Evolutionary conservation across 2,329 filamentous ascomycete genomes (phyloP), one percentile per base, ranked within the genome.

Genomic region (Westerdykella aurantiaca): DNA sequence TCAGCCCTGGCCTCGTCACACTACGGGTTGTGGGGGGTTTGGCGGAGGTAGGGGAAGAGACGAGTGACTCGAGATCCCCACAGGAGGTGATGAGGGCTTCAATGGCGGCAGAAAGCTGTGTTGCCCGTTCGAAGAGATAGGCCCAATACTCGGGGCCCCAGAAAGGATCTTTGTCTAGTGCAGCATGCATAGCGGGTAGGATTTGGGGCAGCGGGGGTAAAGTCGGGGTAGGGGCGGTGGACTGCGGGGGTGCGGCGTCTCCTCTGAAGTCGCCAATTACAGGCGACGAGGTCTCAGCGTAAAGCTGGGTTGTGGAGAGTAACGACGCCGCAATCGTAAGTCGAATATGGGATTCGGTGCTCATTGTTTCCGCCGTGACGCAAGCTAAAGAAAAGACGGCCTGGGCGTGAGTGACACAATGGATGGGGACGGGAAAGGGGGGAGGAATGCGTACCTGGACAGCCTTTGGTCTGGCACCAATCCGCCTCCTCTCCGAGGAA

Each of bases 401-500:
- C 22, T 14, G 31, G 17, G 6, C 25, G 45, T 60, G 4, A 10
- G 9, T 29, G 25, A 3, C 9, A 12, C 11, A 7, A 29, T 9
- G 25, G 25, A 29, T 29, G 25, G 7, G 23, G n/a, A n/a, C 5
- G 16, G n/a, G 18, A 12, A 14, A n/a, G 5, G 21, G 11, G 6
- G 14, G 5, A 11, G 18, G 18, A 12, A 14, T 13, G 44, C 55
- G 17, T 57, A 64, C 62, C 60, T 25, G 78, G 77, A 58, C 79
- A 81, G 21, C 77, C 76, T 21, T 70, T 63, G 2, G 76, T 78
- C 45, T 72, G 65, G 53, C 76, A 79, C 77, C 77, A 81, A 48
- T 80, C 74, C 46, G 75, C 72, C 50, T 78, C 77, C 41, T 79
- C 77, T 10, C 66, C 68, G 17, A 81, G 60, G 46, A 81, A 79